Evolutionary conservation across 106 monocot species (phyloP).

Genomic region (Allium sativum): DNA sequence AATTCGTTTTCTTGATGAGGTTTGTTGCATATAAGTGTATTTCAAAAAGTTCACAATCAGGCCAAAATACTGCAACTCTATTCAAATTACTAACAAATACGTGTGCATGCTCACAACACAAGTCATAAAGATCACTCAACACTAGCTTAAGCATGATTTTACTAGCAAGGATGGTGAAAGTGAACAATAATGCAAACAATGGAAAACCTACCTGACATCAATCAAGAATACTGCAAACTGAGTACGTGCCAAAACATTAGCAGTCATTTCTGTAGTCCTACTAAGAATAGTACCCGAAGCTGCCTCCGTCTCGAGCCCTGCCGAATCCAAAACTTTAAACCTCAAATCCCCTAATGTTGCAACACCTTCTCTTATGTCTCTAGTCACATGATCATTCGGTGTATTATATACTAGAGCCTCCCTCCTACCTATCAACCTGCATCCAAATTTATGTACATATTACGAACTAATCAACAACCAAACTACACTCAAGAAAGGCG

Average conservation of each 20-base stretch:
- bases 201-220: constrained; percentile 71
- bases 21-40: no score
- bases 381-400: constrained; percentile 81
- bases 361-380: constrained; percentile 87
- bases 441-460: not conserved
- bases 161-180: no score
- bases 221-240: constrained; percentile 88
- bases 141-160: no score
- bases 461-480: no score
- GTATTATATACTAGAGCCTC: constrained; percentile 96
- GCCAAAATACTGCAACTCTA: no score
- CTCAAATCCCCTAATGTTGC: constrained; percentile 88
- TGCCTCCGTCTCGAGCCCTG: constrained; percentile 82
- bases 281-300: constrained; percentile 77
- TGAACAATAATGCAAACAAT: no score
- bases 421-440: constrained; percentile 79
- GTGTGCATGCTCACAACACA: no score
- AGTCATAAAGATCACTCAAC: no score
- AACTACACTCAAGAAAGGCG: no score
- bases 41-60: no score
- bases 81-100: no score
- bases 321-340: constrained; percentile 87
- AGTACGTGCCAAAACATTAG: constrained; percentile 45
- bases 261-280: constrained; percentile 76
- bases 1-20: no score